A percentile compares a stretch with the other conserved stretches of the same genome.
phyloP scores from a whole-genome alignment of 352 stramenopile genomes.

The Globisporangium iwayamae region DNA sequence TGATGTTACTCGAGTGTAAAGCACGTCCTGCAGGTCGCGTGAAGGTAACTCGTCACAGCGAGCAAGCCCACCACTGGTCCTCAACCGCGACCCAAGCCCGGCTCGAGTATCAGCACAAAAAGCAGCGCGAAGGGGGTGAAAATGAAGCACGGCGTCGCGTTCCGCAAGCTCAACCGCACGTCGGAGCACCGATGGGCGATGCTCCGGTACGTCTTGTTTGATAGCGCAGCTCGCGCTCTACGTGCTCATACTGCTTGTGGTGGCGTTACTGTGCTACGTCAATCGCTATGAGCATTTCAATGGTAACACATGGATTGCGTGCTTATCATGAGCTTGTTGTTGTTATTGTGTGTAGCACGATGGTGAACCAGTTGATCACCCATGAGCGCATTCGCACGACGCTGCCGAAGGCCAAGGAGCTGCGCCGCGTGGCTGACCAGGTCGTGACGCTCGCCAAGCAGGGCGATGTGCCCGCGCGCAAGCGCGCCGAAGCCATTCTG shows the following conservation, averaged over 20 bases:
- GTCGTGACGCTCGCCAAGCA: slow-evolving; percentile 95
- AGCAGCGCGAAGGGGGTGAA: slow-evolving; percentile 8
- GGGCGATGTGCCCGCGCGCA: slow-evolving; percentile 78
- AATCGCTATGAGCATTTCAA: not conserved
- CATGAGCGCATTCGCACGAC: slow-evolving; percentile 98
- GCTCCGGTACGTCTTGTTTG: slow-evolving; percentile 74
- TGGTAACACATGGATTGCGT: not conserved
- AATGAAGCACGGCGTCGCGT: slow-evolving; percentile 84
- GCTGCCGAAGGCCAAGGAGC: slow-evolving; percentile 95
- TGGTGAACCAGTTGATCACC: slow-evolving; percentile 96
- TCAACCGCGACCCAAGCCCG: not conserved
- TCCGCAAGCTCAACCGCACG: slow-evolving; percentile 92
- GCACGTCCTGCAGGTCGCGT: slow-evolving; percentile 7
- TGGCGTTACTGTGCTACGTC: not conserved
- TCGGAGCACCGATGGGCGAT: slow-evolving; percentile 94
- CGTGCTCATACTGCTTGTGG: not conserved
- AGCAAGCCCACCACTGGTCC: slow-evolving; percentile 11
- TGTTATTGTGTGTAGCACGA: slow-evolving; percentile 62
- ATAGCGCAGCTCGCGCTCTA: not conserved
- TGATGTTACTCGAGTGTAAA: not conserved
- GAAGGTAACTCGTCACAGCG: slow-evolving; percentile 22
- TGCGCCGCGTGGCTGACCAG: slow-evolving; percentile 92
- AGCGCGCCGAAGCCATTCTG: slow-evolving; percentile 81
- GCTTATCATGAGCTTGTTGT: not conserved
- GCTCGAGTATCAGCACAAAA: slow-evolving; percentile 4